A percentile compares a stretch with the other conserved stretches of the same genome.
These are phyloP conservation scores for Acacia melanoxylon DNA, from an alignment of 306 rosid species.

Conservation along the genomic window DNA sequence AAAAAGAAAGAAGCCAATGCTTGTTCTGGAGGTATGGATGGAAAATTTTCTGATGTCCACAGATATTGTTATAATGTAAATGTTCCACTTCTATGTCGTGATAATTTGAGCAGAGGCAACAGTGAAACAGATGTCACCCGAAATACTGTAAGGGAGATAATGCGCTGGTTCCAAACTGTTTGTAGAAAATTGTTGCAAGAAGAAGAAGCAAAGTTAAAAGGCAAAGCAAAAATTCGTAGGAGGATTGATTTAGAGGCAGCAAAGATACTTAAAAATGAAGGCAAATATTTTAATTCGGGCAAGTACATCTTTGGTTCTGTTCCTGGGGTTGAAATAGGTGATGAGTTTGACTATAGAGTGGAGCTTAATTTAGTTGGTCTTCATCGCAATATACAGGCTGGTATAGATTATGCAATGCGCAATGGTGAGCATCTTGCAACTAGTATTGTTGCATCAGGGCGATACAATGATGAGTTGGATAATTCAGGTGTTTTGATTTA, in stretches of 20 bases:
- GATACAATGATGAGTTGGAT: slow-evolving; percentile 51
- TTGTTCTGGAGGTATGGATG: too few relatives aligned
- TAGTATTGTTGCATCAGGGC: slow-evolving; percentile 63
- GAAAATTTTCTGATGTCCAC: background rate
- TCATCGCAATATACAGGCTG: slow-evolving; percentile 51
- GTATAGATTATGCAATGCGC: slow-evolving; percentile 56
- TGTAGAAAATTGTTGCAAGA: slow-evolving; percentile 61
- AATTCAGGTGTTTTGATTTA: slow-evolving; percentile 57
- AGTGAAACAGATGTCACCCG: slow-evolving; percentile 23
- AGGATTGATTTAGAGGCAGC: slow-evolving; percentile 47
- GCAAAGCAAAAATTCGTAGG: slow-evolving; percentile 28
- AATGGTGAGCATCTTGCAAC: slow-evolving; percentile 55
- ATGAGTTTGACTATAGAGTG: slow-evolving; percentile 61
- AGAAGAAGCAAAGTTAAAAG: slow-evolving; percentile 49
- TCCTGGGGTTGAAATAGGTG: slow-evolving; percentile 73
- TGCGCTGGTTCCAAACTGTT: slow-evolving; percentile 54
- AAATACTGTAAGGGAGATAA: slow-evolving; percentile 54
- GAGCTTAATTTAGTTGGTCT: slow-evolving; percentile 66
- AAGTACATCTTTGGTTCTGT: slow-evolving; percentile 65
- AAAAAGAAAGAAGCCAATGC: slow-evolving; percentile 23
- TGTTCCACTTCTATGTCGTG: slow-evolving; percentile 39
- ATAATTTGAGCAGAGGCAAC: slow-evolving; percentile 9
- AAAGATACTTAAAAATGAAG: slow-evolving; percentile 44
- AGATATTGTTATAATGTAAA: slow-evolving; percentile 20
- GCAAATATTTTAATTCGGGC: too few relatives aligned